These are phyloP conservation scores for Ceriops tagal DNA, from an alignment of 345 rosid species.

Conservation along the genomic window DNA sequence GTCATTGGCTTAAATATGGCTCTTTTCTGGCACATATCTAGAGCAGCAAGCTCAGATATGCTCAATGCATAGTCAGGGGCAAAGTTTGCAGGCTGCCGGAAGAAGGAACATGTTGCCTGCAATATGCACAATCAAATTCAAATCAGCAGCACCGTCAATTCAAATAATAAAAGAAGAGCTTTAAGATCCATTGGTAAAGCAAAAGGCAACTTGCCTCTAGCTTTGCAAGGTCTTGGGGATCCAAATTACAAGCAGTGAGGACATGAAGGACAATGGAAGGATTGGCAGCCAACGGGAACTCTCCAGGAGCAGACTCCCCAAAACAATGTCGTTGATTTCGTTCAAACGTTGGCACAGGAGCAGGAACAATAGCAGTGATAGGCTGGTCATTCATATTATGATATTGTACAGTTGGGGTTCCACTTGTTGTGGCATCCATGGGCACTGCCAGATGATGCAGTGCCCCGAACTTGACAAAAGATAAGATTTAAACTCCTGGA, in stretches of 20 bases:
- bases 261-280: conserved; percentile 94
- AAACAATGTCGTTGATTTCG: conserved; percentile 72
- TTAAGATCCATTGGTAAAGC: conserved; percentile 1
- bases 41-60: conserved; percentile 93
- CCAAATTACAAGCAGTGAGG: conserved; percentile 78
- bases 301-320: conserved; percentile 90
- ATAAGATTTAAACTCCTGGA: conserved; percentile 32
- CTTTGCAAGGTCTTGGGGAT: conserved; percentile 90
- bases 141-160: conserved; percentile 61
- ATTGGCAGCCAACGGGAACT: conserved; percentile 89
- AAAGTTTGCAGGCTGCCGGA: conserved; percentile 87
- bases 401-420: conserved; percentile 58
- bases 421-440: conserved; percentile 88
- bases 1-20: conserved; percentile 78
- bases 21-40: conserved; percentile 79
- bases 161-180: conserved; percentile 21
- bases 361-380: conserved; percentile 43
- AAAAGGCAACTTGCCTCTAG: conserved; percentile 71
- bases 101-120: conserved; percentile 96
- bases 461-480: conserved; percentile 38
- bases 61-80: conserved; percentile 73
- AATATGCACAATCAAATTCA: conserved; percentile 34
- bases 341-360: conserved; percentile 51
- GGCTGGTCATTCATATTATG: conserved; percentile 75
- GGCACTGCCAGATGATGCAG: conserved; percentile 65